Conservation (phyloP, 2,329 filamentous ascomycete species). For the Fusarium irregulare region DNA sequence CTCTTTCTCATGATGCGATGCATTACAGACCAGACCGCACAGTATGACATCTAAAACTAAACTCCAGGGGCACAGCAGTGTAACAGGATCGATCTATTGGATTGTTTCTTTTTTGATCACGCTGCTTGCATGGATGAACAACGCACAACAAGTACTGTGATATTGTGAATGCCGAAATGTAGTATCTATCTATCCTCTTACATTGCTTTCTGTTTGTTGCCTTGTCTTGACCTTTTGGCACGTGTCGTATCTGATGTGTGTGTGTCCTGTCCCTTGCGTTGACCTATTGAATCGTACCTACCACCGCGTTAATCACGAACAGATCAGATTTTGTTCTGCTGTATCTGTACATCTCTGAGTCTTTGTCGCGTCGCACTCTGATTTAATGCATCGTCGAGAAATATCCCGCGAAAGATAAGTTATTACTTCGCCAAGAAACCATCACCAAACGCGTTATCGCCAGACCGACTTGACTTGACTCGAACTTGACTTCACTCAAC, state of each 20-base stretch:
- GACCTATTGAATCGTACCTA: conserved; percentile 6
- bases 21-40: neutral
- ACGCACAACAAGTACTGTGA: conserved; percentile 6
- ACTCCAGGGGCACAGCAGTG: conserved; percentile 30
- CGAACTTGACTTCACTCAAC: neutral
- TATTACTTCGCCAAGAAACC: neutral
- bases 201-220: neutral
- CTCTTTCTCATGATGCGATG: conserved; percentile 1
- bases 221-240: conserved; percentile 10
- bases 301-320: conserved; percentile 18
- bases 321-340: neutral
- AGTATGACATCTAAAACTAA: neutral
- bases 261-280: conserved; percentile 26
- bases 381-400: neutral
- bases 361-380: neutral
- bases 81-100: conserved; percentile 29
- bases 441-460: neutral
- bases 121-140: conserved; percentile 21
- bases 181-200: neutral
- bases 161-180: neutral
- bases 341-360: neutral
- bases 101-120: conserved; percentile 37
- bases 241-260: conserved; percentile 15
- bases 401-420: neutral
- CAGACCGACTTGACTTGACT: conserved; percentile 6